Evolutionary conservation across 2,329 filamentous ascomycete genomes (phyloP).

Genomic region (Apiospora marii): DNA sequence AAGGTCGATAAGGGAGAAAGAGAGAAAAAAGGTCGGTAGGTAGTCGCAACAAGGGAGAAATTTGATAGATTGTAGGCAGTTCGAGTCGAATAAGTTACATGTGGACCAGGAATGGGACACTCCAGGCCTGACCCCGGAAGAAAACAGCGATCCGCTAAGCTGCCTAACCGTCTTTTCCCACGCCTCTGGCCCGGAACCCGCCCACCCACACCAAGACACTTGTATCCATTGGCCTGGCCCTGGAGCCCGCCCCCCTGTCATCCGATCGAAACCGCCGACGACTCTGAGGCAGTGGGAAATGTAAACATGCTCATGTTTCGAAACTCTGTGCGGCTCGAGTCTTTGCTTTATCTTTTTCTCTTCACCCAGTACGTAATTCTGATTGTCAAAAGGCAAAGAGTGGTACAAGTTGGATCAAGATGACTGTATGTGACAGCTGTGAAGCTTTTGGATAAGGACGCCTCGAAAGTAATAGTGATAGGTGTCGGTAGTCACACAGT

Average conservation of each 20-base stretch:
- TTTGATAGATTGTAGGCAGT: background rate
- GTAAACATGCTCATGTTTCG: slow-evolving; percentile 8
- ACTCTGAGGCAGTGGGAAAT: background rate
- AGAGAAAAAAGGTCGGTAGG: background rate
- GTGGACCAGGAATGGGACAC: background rate
- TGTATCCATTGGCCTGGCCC: too few relatives aligned
- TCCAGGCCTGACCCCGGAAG: background rate
- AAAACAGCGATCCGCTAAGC: too few relatives aligned
- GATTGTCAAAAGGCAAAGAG: background rate
- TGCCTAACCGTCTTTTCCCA: too few relatives aligned
- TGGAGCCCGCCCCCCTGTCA: background rate
- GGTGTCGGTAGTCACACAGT: background rate
- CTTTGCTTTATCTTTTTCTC: background rate
- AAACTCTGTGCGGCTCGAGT: background rate
- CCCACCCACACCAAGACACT: too few relatives aligned
- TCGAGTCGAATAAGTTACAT: slow-evolving; percentile 6
- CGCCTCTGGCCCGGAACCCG: too few relatives aligned
- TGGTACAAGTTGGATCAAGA: background rate
- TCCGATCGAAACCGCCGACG: background rate
- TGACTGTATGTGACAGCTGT: background rate
- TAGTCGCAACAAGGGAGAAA: background rate
- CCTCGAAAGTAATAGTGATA: background rate
- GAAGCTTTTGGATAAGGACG: too few relatives aligned
- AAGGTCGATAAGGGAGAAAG: too few relatives aligned
- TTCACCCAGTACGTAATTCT: background rate